A percentile compares a stretch with the other conserved stretches of the same genome.
Evolutionary conservation across 192 early-diverging fungal genomes (phyloP).

Genomic region (Coemansia sp.): DNA sequence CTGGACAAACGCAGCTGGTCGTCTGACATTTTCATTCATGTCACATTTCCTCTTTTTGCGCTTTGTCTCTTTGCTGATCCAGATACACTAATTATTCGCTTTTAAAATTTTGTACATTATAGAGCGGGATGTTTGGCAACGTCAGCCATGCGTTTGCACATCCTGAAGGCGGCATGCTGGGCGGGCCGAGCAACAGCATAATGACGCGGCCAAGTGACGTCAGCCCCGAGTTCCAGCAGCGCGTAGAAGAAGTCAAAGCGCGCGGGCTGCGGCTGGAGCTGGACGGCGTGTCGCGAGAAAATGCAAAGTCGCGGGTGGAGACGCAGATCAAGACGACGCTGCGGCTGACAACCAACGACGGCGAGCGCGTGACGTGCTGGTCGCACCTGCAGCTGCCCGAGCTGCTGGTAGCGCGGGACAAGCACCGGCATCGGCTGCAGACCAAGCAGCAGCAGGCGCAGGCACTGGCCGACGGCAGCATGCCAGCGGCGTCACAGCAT

Average conservation of each 20-base stretch:
- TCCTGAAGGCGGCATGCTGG: conserved; percentile 12
- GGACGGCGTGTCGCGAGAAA: conserved; percentile 50
- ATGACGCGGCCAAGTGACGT: conserved; percentile 17
- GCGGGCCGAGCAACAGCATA: conserved; percentile 12
- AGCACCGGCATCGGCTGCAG: conserved; percentile 58
- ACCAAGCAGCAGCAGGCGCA: conserved; percentile 13
- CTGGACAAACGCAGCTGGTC: too few relatives aligned
- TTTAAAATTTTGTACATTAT: conserved; percentile 1
- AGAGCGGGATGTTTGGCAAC: conserved; percentile 29
- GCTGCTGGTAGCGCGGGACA: conserved; percentile 78
- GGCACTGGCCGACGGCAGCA: conserved; percentile 33
- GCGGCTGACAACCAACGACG: conserved; percentile 69
- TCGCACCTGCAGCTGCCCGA: conserved; percentile 85
- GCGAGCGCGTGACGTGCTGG: conserved; percentile 74
- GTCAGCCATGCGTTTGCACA: background rate
- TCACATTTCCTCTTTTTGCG: too few relatives aligned
- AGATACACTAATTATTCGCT: too few relatives aligned
- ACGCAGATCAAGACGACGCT: conserved; percentile 93
- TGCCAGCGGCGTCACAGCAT: conserved; percentile 52
- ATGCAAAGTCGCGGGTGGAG: conserved; percentile 87
- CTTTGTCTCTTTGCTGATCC: too few relatives aligned
- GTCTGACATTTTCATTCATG: too few relatives aligned
- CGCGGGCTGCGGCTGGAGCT: conserved; percentile 37
- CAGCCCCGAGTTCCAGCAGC: conserved; percentile 33
- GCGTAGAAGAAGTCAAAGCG: conserved; percentile 39